Evolutionary conservation across 176 grass and related monocot genomes (phyloP), one percentile per base, ranked within the genome.

Genomic region (Stipa capillata): DNA sequence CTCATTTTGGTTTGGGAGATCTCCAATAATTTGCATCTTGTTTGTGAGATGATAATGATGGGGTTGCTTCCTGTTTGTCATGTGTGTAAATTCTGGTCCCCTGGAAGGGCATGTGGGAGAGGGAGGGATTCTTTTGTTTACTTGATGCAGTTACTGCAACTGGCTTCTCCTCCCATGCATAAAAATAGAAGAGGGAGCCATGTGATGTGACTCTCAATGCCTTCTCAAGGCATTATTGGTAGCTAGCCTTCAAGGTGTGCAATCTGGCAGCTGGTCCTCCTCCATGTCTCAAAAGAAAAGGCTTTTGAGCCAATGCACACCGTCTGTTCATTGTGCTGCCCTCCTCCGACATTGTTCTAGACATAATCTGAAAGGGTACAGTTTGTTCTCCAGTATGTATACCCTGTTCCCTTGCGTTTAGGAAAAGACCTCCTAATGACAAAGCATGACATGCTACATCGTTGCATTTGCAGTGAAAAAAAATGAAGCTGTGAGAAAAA

Each of bases 61-160:
- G 37, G 40, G 57, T 50, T 13, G 34, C 70, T 37, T 58, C 74
- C 71, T 84, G 70, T 80, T 89, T 81, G 87, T 85, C 82, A 89
- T 85, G 82, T 85, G 72, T 79, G 82, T 85, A 79, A 85, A 85
- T 89, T 89, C 82, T 82, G 87, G 87, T 85, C 87, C 82, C 82
- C 45, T 53, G 36, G 29, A 81, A 52, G 10, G 28, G 44, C 87
- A 72, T 89, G 71, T 89, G 87, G 54, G 70, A 57, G 51, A 43
- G 48, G 20, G 53, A 54, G 25, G 74, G 82, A 77, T 85, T 64
- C 77, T 42, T 80, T 71, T 60, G 70, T 81, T n/a, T n/a, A 76
- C 87, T 71, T 64, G 56, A 35, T 52, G 54, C 77, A 85, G 63
- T 81, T 77, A 85, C 87, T 76, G 54, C 77, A 20, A 7, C 61